Evolutionary conservation across 106 monocot genomes (phyloP), one percentile per base, ranked within the genome.

Genomic region (Gastrodia elata): DNA sequence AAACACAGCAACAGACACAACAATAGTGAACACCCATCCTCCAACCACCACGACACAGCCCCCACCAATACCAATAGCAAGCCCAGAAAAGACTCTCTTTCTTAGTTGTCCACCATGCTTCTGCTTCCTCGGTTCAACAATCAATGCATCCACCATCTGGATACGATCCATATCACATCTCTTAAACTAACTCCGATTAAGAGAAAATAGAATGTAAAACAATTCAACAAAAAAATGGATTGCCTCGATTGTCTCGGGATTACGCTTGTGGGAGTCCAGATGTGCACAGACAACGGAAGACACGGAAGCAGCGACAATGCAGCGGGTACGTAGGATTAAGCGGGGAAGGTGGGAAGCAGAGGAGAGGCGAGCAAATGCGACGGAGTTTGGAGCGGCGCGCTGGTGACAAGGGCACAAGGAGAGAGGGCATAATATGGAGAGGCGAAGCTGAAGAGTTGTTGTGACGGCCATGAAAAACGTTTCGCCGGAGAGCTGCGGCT

Each of bases 21-120:
- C 87, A 56, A 43, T 67, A 9, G 92, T 80, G 67, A 95, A 95
- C 65, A 87, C 78, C 95, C 91, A 95, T 32, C 95, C 95, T 16
- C 95, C 95, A 28, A 89, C 80, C 32, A 89, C 38, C 64, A 95
- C 85, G 34, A 89, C 74, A 0, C 83, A 89, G 8, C 91, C 95
- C 5, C 83, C 77, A 11, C 80, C 84, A 11, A 95, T 48, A 26
- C 95, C 95, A 74, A 95, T 89, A 44, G 74, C 89, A 6, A 95
- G 65, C 13, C 95, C 95, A 22, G 91, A 83, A n/a, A 87, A 22
- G 40, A 95, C 85, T 33, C 95, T 71, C 64, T 95, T 87, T 78
- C 71, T 81, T 37, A 89, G 71, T 65, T 93, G 87, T n/a, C 39
- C 46, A 10, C 65, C 43, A 64, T 74, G 56, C 68, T 71, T 74